Evolutionary conservation across 2,329 filamentous ascomycete species (phyloP), one percentile per base, ranked within the genome.

Genomic region (Mycosphaerella sp.): DNA sequence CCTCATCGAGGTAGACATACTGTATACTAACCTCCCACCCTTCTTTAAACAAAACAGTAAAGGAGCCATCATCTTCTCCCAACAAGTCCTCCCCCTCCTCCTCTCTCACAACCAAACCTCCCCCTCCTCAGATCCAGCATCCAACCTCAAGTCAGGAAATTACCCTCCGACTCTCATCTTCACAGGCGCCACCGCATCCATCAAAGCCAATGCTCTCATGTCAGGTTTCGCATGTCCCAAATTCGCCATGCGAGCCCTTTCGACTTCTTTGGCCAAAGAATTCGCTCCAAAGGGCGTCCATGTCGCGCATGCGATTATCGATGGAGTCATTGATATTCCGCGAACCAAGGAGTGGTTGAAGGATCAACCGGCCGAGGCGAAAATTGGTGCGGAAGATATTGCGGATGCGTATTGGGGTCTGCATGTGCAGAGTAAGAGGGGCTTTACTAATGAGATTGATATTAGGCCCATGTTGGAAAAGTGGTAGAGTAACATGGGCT

Each of bases 221-320:
- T 75, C 82, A 1, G 73, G 80, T 6, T 95, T 95, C 66, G 85
- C 89, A 0, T 81, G 83, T 2, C 86, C 85, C 29, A 95, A 95
- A 69, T 95, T 89, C 68, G 89, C 87, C 3, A 74, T 86, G 62
- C 78, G 90, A 32, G 88, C 85, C 0, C 72, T 95, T 48, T 78
- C 80, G 0, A 88, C 92, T 70, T 86, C 81, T 34, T 76, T 95
- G 26, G 87, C 89, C 0, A 80, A 86, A 53, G 90, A 95, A 69
- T 95, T 93, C 69, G 87, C 86, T 0, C 89, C 90, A 0, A 77
- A 87, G 69, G 90, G 90, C 2, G 80, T 95, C 1, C 90, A 95
- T 69, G 85, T 95, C 1, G 81, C 85, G 0, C 88, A 95, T 72
- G 83, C 85, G 4, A 82, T 95, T 56, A 65, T 66, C 26, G 90